Evolutionary conservation across 2,329 filamentous ascomycete species (phyloP).

Genomic region (Cladosporium sp.): DNA sequence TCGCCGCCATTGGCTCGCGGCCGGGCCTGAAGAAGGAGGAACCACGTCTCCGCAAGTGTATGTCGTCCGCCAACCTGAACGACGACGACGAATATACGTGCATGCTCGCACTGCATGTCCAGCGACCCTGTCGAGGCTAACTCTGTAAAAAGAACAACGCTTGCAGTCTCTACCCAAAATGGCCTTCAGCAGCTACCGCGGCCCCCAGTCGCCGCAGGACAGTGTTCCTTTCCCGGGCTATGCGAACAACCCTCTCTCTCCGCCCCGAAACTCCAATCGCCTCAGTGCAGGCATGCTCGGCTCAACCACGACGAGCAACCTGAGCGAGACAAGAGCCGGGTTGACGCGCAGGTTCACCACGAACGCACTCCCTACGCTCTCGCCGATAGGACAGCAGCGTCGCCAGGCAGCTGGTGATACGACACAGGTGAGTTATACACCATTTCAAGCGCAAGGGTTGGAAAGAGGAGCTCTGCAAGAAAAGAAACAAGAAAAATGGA

Average conservation of each 20-base stretch:
- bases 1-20: conserved; percentile 10
- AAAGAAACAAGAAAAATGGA: neutral
- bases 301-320: conserved; percentile 16
- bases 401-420: conserved; percentile 48
- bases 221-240: conserved; percentile 67
- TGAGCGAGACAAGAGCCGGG: conserved; percentile 66
- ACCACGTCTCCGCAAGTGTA: conserved; percentile 11
- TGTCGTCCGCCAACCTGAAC: neutral
- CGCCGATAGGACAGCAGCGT: conserved; percentile 52
- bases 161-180: conserved; percentile 39
- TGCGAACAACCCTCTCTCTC: conserved; percentile 41
- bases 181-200: conserved; percentile 60
- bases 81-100: neutral
- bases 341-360: conserved; percentile 92
- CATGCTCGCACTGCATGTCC: neutral
- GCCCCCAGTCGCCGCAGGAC: conserved; percentile 71
- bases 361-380: conserved; percentile 71
- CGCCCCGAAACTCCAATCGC: conserved; percentile 36
- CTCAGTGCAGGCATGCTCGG: conserved; percentile 26
- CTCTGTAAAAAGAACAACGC: neutral
- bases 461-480: neutral
- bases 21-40: conserved; percentile 5
- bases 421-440: conserved; percentile 26
- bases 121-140: neutral
- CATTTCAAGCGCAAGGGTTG: neutral